Evolutionary conservation across 164 flowering plant species (phyloP), one percentile per base, ranked within the genome.

Genomic region (Buxus sempervirens): DNA sequence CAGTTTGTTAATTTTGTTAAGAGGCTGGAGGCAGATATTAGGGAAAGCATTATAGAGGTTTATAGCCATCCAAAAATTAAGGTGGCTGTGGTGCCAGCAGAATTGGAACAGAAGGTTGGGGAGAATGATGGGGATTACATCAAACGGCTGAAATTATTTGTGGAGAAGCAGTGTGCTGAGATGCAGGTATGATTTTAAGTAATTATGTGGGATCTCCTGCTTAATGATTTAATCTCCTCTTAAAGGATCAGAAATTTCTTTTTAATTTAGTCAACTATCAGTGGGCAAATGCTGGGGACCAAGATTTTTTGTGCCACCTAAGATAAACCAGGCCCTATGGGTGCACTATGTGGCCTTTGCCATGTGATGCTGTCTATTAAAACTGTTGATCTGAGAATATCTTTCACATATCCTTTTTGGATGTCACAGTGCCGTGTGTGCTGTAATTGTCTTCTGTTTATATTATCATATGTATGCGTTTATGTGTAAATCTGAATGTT

Each of bases 91-190:
- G 90, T 90, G 60, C 96, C 99, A 28, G 93, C 95, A 25, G 91
- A 88, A 69, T 66, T 96, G 79, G 97, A 96, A 58, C 90, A 88
- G 76, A 84, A 73, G 82, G 72, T 60, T 67, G 94, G 88, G 54
- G 99, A 96, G 78, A 84, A 67, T 70, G 91, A 90, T 65, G 77
- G 63, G 28, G 96, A 93, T 60, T 96, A 96, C 63, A 82, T 85
- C 67, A 80, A 81, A 58, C 83, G 99, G 77, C 79, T 96, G 48
- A 89, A 86, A 77, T 77, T 77, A 23, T 87, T 96, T 73, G 82
- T 89, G 62, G 91, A 89, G 85, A 88, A 87, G 77, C 99, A 96
- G 66, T 88, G 94, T 82, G 75, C 78, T 45, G 98, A 96, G 80
- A 89, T 96, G 69, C 98, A 96, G 99, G 99, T 96, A 79, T 42